These are phyloP conservation scores for Kwoniella botswanensis DNA, from an alignment of 768 basidiomycete genomes.

Conservation along the genomic window DNA sequence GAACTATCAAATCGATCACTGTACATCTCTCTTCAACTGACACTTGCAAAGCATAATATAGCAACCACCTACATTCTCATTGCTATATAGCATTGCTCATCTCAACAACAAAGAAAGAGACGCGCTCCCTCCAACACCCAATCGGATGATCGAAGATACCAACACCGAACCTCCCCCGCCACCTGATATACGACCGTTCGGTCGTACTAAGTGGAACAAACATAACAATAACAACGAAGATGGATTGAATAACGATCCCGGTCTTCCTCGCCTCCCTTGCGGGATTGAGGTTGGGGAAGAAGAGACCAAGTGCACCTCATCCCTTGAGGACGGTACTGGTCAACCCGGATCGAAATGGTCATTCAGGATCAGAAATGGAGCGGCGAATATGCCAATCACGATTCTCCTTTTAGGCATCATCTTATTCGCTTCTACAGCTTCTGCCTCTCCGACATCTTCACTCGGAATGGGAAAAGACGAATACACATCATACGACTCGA, in stretches of 20 bases:
- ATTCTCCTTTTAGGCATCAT: not conserved
- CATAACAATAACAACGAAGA: constrained; percentile 1
- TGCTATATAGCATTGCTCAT: not conserved
- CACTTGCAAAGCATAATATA: no score
- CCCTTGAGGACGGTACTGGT: no score
- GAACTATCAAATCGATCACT: not conserved
- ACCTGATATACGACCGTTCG: constrained; percentile 47
- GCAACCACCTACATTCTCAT: no score
- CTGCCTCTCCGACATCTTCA: not conserved
- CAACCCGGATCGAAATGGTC: not conserved
- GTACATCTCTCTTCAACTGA: not conserved
- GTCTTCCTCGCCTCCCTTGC: not conserved
- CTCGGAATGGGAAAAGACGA: not conserved
- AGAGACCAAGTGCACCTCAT: not conserved
- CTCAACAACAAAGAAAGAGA: no score
- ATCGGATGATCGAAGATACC: constrained; percentile 37
- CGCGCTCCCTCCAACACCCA: not conserved
- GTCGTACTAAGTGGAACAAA: constrained; percentile 18
- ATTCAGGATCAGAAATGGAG: not conserved
- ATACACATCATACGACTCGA: constrained; percentile 20
- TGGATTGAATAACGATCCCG: not conserved
- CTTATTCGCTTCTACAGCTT: not conserved
- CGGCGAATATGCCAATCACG: not conserved
- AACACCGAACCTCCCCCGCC: constrained; percentile 36
- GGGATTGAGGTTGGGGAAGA: not conserved